Conservation (phyloP, 257 asterid species). For the Nicotiana tomentosiformis region DNA sequence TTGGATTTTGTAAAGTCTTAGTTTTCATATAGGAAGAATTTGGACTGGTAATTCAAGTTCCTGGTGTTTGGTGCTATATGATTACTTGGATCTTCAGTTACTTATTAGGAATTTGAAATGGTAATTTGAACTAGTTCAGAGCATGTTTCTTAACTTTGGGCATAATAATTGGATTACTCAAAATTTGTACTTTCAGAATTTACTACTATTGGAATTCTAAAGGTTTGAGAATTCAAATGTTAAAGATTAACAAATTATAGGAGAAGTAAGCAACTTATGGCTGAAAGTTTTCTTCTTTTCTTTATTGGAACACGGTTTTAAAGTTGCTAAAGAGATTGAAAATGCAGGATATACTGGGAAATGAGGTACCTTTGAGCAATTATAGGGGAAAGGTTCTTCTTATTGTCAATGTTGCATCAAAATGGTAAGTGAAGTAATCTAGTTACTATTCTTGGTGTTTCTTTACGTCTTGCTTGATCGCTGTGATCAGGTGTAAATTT, state of each 20-base stretch:
- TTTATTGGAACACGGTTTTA: neutral
- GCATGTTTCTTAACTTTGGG: neutral
- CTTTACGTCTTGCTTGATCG: neutral
- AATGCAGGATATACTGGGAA: constrained; percentile 66
- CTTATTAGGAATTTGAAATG: neutral
- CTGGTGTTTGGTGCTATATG: neutral
- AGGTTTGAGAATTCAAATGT: neutral
- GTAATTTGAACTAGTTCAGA: neutral
- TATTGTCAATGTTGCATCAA: constrained; percentile 81
- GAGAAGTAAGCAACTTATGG: neutral
- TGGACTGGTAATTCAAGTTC: neutral
- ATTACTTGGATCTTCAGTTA: neutral
- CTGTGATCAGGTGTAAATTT: neutral
- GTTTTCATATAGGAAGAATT: too few relatives aligned
- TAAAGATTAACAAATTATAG: neutral
- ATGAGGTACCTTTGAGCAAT: constrained; percentile 62
- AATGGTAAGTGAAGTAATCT: constrained; percentile 44
- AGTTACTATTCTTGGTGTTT: neutral
- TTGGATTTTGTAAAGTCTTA: neutral
- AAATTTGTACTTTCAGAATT: neutral
- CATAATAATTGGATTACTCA: neutral
- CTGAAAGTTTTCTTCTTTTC: neutral
- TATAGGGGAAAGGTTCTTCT: constrained; percentile 74
- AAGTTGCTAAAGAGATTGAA: constrained; percentile 5
- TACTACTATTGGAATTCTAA: neutral